Conservation (phyloP, 2,329 filamentous ascomycete genomes). For the Monosporascus cannonballus region DNA sequence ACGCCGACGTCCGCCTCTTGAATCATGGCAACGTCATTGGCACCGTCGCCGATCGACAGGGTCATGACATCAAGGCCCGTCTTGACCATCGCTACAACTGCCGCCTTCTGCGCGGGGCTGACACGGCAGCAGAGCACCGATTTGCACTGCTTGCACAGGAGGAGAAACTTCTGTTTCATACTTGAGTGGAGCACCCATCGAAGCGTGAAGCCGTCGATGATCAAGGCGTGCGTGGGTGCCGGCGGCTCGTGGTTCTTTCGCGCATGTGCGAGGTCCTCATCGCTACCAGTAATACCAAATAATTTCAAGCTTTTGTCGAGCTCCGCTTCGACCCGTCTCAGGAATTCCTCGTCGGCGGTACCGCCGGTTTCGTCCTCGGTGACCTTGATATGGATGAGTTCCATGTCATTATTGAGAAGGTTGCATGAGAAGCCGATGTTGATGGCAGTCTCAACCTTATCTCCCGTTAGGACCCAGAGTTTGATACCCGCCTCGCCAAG, state of each 20-base stretch:
- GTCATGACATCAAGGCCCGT: slow-evolving; percentile 94
- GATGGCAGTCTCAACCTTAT: slow-evolving; percentile 99
- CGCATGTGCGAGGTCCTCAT: slow-evolving; percentile 76
- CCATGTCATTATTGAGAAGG: slow-evolving; percentile 95
- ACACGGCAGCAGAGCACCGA: slow-evolving; percentile 96
- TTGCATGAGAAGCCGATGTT: slow-evolving; percentile 99
- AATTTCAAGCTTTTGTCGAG: slow-evolving; percentile 65
- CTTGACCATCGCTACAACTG: slow-evolving; percentile 96
- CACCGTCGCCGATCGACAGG: slow-evolving; percentile 85
- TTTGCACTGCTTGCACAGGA: slow-evolving; percentile 95
- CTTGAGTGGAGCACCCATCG: slow-evolving; percentile 78
- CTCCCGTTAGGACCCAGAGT: slow-evolving; percentile 94
- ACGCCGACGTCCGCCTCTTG: slow-evolving; percentile 96
- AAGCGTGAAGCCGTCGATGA: slow-evolving; percentile 92
- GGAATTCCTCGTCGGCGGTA: slow-evolving; percentile 39
- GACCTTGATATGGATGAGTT: slow-evolving; percentile 83
- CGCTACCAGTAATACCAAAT: slow-evolving; percentile 77
- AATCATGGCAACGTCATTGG: slow-evolving; percentile 97
- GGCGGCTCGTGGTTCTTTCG: slow-evolving; percentile 81
- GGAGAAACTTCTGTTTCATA: slow-evolving; percentile 84
- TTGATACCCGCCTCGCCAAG: slow-evolving; percentile 94
- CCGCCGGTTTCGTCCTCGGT: slow-evolving; percentile 61
- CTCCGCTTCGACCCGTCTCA: slow-evolving; percentile 59
- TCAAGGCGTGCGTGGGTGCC: slow-evolving; percentile 79
- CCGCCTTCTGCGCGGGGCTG: slow-evolving; percentile 91